A percentile compares a stretch with the other conserved stretches of the same genome.
Conservation (phyloP, 306 rosid genomes). For the Benincasa hispida region DNA sequence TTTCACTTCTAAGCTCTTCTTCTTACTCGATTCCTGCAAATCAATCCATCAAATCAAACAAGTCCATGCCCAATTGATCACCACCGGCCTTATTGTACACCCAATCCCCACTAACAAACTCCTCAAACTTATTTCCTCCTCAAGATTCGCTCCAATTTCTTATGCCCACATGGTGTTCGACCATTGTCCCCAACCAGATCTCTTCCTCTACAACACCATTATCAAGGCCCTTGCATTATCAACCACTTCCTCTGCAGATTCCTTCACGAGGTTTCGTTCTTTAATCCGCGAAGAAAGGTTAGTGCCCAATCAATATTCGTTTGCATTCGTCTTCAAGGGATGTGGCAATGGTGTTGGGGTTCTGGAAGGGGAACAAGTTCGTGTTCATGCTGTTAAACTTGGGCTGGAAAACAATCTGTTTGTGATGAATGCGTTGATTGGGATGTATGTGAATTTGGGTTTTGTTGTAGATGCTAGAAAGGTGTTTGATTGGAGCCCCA, state of each 20-base stretch:
- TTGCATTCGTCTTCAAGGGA: slow-evolving; percentile 39
- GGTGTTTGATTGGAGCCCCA: slow-evolving; percentile 26
- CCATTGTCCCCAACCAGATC: slow-evolving; percentile 37
- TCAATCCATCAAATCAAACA: slow-evolving; percentile 37
- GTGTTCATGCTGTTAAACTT: slow-evolving; percentile 29
- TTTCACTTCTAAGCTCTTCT: slow-evolving; percentile 18
- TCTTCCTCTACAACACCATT: slow-evolving; percentile 42
- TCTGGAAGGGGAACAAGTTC: slow-evolving; percentile 41
- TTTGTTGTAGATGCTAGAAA: slow-evolving; percentile 25
- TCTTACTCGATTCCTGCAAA: slow-evolving; percentile 33
- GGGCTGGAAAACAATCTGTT: slow-evolving; percentile 45
- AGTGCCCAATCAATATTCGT: slow-evolving; percentile 32
- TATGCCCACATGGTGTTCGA: slow-evolving; percentile 49
- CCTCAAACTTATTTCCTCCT: slow-evolving; percentile 16
- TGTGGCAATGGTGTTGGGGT: slow-evolving; percentile 43
- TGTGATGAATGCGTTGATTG: slow-evolving; percentile 48
- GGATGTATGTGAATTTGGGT: slow-evolving; percentile 32
- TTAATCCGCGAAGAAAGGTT: slow-evolving; percentile 14
- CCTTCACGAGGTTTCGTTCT: slow-evolving; percentile 18
- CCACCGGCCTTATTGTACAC: slow-evolving; percentile 25
- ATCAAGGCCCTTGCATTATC: slow-evolving; percentile 39
- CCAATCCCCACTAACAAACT: slow-evolving; percentile 28
- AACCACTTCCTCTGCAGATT: slow-evolving; percentile 20
- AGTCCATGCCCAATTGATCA: slow-evolving; percentile 36
- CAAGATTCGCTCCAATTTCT: slow-evolving; percentile 19